phyloP scores from a whole-genome alignment of 148 eudicot genomes.

The Rhododendron simsii region DNA sequence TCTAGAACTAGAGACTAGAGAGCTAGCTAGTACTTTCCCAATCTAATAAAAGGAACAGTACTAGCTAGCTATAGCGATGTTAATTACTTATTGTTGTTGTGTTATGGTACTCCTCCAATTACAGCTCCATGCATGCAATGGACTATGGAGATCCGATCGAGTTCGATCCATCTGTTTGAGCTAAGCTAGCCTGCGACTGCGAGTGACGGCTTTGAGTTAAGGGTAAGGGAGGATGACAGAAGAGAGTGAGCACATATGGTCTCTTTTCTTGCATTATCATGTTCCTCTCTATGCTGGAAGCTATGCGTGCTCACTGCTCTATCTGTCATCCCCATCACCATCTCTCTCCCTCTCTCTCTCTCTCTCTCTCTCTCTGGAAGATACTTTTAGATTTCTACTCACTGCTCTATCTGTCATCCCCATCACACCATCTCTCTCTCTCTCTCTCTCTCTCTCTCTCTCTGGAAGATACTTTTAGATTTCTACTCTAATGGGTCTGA shows the following conservation, averaged over 20 bases:
- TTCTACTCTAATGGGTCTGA: not conserved
- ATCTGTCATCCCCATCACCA: not conserved
- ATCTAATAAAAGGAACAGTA: not conserved
- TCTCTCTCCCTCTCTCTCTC: not conserved
- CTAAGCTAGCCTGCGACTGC: not conserved
- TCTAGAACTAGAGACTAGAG: not conserved
- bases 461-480: not conserved
- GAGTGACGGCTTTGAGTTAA: not conserved
- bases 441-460: not conserved
- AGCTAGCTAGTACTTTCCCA: not conserved
- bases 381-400: not conserved
- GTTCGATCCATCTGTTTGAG: not conserved
- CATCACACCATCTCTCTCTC: not conserved
- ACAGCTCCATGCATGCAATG: not conserved
- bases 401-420: not conserved
- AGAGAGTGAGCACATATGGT: slow-evolving; percentile 4
- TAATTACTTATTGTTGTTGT: too few species aligned
- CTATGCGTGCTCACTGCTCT: slow-evolving; percentile 1
- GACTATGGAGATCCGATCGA: not conserved
- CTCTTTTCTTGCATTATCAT: not conserved
- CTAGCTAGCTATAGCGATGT: not conserved
- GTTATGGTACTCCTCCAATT: not conserved
- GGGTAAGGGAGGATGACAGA: slow-evolving; percentile 1
- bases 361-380: not conserved
- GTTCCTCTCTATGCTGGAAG: not conserved